Evolutionary conservation across 345 rosid genomes (phyloP), one percentile per base, ranked within the genome.

Genomic region (Clarkia xantiana): DNA sequence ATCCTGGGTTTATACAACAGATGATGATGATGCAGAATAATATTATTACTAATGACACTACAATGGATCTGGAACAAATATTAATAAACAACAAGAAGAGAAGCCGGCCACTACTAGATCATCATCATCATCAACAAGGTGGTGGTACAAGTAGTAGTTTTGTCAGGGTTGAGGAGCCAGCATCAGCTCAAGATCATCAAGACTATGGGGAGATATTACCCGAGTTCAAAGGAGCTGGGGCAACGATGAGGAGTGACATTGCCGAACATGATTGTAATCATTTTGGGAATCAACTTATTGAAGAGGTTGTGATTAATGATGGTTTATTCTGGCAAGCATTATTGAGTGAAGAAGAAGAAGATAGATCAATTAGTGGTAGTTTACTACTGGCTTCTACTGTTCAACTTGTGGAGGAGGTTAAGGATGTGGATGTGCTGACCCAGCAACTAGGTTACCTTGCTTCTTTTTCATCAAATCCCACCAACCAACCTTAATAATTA

Each of bases 241-340:
- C 73, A 44, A 52, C 61, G 18, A 62, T 70, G 44, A 42, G 1
- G 49, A 10, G 17, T 25, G 20, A 42, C 4, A 14, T 14, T 40
- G 14, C 16, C 13, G 45, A 46, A 18, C 72, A 43, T 38, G 55
- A 58, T 54, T 63, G 63, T 41, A 63, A 62, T 6, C 54, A 51
- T 41, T 48, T n/a, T 45, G 64, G 68, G 6, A 72, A 65, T 38
- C 17, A n/a, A 15, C n/a, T n/a, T n/a, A n/a, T n/a, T n/a, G 72
- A 54, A 52, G 50, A 59, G 11, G 42, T 20, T 16, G 74, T 55
- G 23, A 68, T 76, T 5, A 84, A 77, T 48, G 76, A 72, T 15
- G 72, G 70, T n/a, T n/a, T n/a, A 9, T 85, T 82, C 45, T 86
- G 90, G 94, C 81, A 76, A 58, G 84, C 78, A 22, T 47, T 80